Evolutionary conservation across 225 moss, liverwort and hornwort genomes (phyloP).

Genomic region (Physcomitrium patens): DNA sequence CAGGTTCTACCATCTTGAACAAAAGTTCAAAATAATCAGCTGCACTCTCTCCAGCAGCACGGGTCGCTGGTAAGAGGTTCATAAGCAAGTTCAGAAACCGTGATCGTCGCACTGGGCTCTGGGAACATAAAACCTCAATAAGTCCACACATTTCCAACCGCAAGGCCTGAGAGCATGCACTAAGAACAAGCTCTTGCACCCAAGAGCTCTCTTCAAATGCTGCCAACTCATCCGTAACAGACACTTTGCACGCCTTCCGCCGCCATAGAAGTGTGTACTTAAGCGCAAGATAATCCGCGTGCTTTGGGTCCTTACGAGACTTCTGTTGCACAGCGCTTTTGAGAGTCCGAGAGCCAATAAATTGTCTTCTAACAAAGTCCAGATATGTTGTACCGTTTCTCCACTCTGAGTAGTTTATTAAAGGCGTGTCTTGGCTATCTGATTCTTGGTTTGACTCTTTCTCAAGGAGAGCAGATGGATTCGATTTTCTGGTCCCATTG

Average conservation of each 20-base stretch:
- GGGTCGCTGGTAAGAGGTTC: constrained; percentile 90
- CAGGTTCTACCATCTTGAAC: constrained; percentile 98
- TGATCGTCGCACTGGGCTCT: constrained; percentile 87
- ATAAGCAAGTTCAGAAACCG: constrained; percentile 93
- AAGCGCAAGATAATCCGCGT: constrained; percentile 81
- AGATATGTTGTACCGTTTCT: constrained; percentile 88
- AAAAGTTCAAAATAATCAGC: constrained; percentile 99
- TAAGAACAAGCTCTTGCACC: constrained; percentile 97
- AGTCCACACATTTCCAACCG: constrained; percentile 98
- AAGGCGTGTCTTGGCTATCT: constrained; percentile 70
- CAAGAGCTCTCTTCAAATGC: constrained; percentile 99
- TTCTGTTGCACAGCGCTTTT: constrained; percentile 66
- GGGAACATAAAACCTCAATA: constrained; percentile 90
- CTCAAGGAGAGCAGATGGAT: constrained; percentile 57
- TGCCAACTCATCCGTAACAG: constrained; percentile 90
- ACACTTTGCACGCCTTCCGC: constrained; percentile 83
- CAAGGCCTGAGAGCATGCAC: constrained; percentile 98
- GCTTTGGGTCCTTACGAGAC: constrained; percentile 68
- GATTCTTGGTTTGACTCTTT: constrained; percentile 69
- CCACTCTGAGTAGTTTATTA: constrained; percentile 89
- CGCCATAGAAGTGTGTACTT: constrained; percentile 93
- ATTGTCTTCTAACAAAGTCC: constrained; percentile 84
- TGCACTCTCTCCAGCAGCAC: constrained; percentile 94
- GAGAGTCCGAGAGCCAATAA: constrained; percentile 71
- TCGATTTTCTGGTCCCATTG: constrained; percentile 54